A percentile compares a stretch with the other conserved stretches of the same genome.
phyloP scores from a whole-genome alignment of 306 rosid genomes.

The Vigna unguiculata region DNA sequence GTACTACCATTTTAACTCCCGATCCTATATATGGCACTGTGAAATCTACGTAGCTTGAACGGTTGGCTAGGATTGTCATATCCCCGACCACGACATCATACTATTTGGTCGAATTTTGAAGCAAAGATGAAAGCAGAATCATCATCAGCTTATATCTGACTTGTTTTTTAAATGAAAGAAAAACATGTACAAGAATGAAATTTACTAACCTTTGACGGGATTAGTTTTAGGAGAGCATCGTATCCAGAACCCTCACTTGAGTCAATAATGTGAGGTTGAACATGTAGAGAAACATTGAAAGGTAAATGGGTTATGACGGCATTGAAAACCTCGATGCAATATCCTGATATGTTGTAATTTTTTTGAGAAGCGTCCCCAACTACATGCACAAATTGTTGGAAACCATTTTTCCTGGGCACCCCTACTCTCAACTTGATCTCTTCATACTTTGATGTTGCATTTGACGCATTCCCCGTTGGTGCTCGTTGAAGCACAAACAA shows the following conservation, averaged over 20 bases:
- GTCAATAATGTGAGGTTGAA: conserved; percentile 30
- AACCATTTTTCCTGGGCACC: conserved; percentile 46
- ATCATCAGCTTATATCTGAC: not conserved
- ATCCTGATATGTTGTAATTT: conserved; percentile 38
- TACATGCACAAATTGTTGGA: conserved; percentile 40
- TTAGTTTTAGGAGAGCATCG: conserved; percentile 37
- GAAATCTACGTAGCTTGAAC: conserved; percentile 42
- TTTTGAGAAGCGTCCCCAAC: not conserved
- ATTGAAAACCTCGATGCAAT: conserved; percentile 49
- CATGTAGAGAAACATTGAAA: conserved; percentile 32
- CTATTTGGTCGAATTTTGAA: conserved; percentile 10
- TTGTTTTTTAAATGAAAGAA: not conserved
- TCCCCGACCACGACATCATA: conserved; percentile 51
- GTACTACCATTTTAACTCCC: conserved; percentile 44
- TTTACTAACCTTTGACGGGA: conserved; percentile 37
- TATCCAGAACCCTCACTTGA: conserved; percentile 38
- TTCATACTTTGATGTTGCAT: not conserved
- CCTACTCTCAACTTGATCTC: conserved; percentile 40
- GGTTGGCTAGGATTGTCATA: conserved; percentile 42
- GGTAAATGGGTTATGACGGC: conserved; percentile 33
- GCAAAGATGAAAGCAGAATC: not conserved
- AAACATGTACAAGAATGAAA: not conserved
- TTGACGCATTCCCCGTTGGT: conserved; percentile 8
- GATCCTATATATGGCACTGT: conserved; percentile 45
- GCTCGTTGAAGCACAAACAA: conserved; percentile 18